Percentiles rank a stretch among this genome's conserved stretches.
Conservation (phyloP, 106 monocot species). For the Vanilla planifolia region DNA sequence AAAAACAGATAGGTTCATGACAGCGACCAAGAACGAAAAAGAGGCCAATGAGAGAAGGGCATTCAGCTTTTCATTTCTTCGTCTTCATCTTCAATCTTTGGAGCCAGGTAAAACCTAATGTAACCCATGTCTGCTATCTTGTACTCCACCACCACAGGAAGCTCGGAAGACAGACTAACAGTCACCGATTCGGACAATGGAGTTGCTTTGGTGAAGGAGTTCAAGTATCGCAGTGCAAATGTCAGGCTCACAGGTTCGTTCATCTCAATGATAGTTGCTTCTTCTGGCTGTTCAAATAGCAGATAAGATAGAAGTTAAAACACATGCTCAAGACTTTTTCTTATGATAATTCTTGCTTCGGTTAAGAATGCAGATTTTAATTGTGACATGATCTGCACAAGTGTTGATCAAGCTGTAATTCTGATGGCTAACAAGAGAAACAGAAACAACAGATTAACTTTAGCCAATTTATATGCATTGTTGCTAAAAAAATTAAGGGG, state of each 20-base stretch:
- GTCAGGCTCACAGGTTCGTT: conserved; percentile 47
- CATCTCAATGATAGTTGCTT: conserved; percentile 45
- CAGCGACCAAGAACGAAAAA: no score
- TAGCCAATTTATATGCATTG: no score
- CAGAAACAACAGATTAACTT: no score
- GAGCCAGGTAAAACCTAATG: conserved; percentile 48
- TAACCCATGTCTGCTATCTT: conserved; percentile 72
- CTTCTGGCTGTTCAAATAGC: conserved; percentile 31
- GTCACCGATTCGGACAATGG: conserved; percentile 39
- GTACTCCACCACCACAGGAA: conserved; percentile 60
- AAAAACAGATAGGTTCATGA: no score
- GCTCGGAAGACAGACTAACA: conserved; percentile 50
- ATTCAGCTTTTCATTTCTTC: conserved; percentile 12
- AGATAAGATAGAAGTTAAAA: no score
- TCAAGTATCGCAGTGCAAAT: conserved; percentile 55
- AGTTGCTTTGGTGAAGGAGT: conserved; percentile 58
- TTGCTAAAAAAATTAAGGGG: no score
- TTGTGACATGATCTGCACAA: no score
- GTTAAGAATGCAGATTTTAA: no score
- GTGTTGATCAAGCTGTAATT: no score
- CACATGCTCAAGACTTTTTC: no score
- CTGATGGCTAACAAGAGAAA: no score
- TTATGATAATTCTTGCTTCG: no score
- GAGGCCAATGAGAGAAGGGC: not conserved
- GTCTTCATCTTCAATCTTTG: conserved; percentile 56